Conservation (phyloP, 2,329 filamentous ascomycete genomes). For the Colletotrichum acutatum region DNA sequence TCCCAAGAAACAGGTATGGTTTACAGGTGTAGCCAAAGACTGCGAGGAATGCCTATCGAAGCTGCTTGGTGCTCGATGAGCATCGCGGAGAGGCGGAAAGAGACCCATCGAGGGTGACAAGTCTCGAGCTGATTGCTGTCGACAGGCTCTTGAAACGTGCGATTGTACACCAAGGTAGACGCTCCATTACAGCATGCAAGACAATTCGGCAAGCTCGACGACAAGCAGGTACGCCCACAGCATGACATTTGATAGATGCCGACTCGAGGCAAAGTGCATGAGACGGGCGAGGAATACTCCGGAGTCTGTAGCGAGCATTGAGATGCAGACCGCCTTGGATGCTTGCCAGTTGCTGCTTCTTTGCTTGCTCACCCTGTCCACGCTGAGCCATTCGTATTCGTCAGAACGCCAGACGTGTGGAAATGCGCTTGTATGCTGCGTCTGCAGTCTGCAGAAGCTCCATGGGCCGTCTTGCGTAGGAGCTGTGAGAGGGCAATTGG, state of each 20-base stretch:
- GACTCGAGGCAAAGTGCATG: constrained; percentile 23
- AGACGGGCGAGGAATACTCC: not conserved
- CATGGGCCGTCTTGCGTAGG: constrained; percentile 9
- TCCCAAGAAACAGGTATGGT: not conserved
- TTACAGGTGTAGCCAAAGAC: not conserved
- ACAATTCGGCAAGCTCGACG: not conserved
- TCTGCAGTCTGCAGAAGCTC: constrained; percentile 9
- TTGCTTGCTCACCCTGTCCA: not conserved
- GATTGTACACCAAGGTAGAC: constrained; percentile 21
- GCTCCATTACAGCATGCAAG: constrained; percentile 14
- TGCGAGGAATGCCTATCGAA: not conserved
- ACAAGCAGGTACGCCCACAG: constrained; percentile 17
- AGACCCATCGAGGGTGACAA: constrained; percentile 4
- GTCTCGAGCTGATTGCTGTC: constrained; percentile 3
- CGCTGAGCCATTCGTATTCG: constrained; percentile 17
- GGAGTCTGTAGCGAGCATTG: constrained; percentile 10
- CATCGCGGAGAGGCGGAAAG: constrained; percentile 5
- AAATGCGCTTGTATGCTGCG: constrained; percentile 11
- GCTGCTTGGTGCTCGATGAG: not conserved
- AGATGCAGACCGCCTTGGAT: constrained; percentile 21
- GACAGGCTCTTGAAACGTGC: constrained; percentile 19
- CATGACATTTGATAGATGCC: constrained; percentile 14
- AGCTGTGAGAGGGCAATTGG: constrained; percentile 2
- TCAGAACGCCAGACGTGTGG: not conserved
- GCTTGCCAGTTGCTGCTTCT: not conserved